These are phyloP conservation scores for Aquanectria penicillioides DNA, from an alignment of 2,329 filamentous ascomycete species.

Conservation along the genomic window DNA sequence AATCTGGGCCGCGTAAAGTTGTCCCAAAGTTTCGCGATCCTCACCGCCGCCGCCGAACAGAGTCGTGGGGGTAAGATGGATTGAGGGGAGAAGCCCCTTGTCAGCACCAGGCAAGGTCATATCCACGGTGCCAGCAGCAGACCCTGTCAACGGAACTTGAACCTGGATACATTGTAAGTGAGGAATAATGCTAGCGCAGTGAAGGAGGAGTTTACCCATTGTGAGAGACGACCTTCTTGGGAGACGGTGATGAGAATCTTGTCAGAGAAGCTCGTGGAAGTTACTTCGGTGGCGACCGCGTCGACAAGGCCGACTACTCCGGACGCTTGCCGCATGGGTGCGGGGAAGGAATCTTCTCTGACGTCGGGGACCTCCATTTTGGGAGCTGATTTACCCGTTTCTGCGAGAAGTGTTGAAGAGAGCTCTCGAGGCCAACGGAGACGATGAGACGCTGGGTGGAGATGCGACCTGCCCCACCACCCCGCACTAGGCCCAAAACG, in stretches of 20 bases:
- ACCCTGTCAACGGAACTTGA: constrained; percentile 79
- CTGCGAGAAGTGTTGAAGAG: constrained; percentile 18
- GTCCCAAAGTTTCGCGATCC: constrained; percentile 83
- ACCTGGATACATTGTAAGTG: constrained; percentile 59
- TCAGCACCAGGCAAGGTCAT: constrained; percentile 62
- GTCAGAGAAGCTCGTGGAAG: constrained; percentile 81
- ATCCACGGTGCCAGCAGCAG: constrained; percentile 71
- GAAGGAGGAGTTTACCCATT: constrained; percentile 75
- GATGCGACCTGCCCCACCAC: constrained; percentile 32
- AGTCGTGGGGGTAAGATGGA: constrained; percentile 86
- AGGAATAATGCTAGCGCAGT: neutral
- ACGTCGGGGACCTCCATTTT: constrained; percentile 55
- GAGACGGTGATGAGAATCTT: constrained; percentile 91
- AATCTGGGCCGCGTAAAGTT: constrained; percentile 90
- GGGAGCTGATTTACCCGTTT: constrained; percentile 14
- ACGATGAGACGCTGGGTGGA: constrained; percentile 25
- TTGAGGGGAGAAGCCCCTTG: constrained; percentile 73
- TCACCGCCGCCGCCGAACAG: constrained; percentile 84
- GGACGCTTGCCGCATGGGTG: constrained; percentile 66
- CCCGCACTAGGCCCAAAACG: constrained; percentile 49
- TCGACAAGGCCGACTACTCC: constrained; percentile 75
- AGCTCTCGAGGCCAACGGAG: neutral
- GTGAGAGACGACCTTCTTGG: constrained; percentile 84
- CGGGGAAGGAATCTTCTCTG: constrained; percentile 72
- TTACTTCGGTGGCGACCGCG: constrained; percentile 76